Conservation (phyloP, 1,139 yeast species). For the Meyerozyma elateridarum region DNA sequence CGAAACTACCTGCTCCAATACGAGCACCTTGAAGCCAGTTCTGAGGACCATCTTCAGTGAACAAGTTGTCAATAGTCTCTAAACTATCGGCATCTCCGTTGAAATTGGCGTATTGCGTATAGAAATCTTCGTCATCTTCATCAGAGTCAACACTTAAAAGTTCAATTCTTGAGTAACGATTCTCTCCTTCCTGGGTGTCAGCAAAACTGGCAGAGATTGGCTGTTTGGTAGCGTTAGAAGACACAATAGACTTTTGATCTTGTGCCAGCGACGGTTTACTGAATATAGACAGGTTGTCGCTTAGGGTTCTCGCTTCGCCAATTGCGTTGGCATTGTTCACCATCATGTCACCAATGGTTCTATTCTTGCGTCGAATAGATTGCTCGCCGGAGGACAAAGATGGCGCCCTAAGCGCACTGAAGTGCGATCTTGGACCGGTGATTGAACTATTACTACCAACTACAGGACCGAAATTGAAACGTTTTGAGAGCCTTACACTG, state of each 20-base stretch:
- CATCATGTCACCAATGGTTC: conserved; percentile 66
- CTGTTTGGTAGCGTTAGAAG: conserved; percentile 2
- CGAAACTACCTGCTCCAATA: conserved; percentile 94
- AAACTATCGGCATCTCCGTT: background rate
- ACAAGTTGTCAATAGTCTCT: conserved; percentile 8
- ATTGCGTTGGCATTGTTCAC: conserved; percentile 55
- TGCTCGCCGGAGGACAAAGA: conserved; percentile 23
- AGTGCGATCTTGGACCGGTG: conserved; percentile 19
- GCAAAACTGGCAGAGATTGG: conserved; percentile 32
- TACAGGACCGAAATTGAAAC: conserved; percentile 26
- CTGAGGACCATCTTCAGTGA: conserved; percentile 47
- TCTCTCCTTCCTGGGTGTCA: conserved; percentile 21
- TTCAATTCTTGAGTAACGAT: conserved; percentile 47
- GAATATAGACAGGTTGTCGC: conserved; percentile 15
- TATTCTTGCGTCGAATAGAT: conserved; percentile 16
- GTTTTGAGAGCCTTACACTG: conserved; percentile 55
- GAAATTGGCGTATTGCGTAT: conserved; percentile 12
- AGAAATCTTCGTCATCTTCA: conserved; percentile 36
- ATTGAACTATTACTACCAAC: conserved; percentile 21
- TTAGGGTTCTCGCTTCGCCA: conserved; percentile 42
- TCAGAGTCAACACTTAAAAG: conserved; percentile 42
- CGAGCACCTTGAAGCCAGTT: conserved; percentile 90
- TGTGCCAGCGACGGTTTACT: conserved; percentile 14
- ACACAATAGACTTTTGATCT: conserved; percentile 13
- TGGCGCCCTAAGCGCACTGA: conserved; percentile 18